Evolutionary conservation across 2,329 filamentous ascomycete species (phyloP), one percentile per base, ranked within the genome.

Genomic region (Pestalotiopsis fici): DNA sequence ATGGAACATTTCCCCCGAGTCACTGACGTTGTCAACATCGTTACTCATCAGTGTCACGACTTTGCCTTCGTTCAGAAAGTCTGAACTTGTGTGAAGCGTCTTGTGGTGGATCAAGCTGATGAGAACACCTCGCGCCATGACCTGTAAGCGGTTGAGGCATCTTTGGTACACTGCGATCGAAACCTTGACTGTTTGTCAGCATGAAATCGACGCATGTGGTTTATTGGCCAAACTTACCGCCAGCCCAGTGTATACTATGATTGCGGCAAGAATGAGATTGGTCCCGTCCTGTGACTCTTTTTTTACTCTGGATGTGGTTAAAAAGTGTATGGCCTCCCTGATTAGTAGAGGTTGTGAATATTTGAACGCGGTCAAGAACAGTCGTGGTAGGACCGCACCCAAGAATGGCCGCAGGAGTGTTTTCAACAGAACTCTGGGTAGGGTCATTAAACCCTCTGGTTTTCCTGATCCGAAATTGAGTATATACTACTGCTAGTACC

Each of bases 11-110:
- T 75, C 72, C 0, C 72, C 74, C 5, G 78, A 73, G 0, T 70
- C 70, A 1, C 75, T 76, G 0, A 83, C 70, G 64, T 72, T 75
- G 13, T 79, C 76, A 2, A 78, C 75, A 70, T 85, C 82, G 2
- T 76, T 83, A 66, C 77, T 83, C 73, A 80, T 79, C 0, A 84
- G 72, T 0, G 81, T 81, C 2, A 79, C 71, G 2, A 78, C 76
- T 37, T 74, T 76, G 3, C 77, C 78, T 15, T 79, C 73, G 18
- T 77, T 74, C 55, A 76, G 73, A 23, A 69, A 68, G 23, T 70
- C 69, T 21, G 60, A 67, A 23, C 67, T 69, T 3, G 67, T 71
- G 4, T 69, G 65, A 64, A 81, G 70, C 0, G 72, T 73, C 47
- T 78, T 78, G 27, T 76, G 62, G 65, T 83, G 75, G 60, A 79